Evolutionary conservation across 257 asterid genomes (phyloP), one percentile per base, ranked within the genome.

Genomic region (Penstemon davidsonii): DNA sequence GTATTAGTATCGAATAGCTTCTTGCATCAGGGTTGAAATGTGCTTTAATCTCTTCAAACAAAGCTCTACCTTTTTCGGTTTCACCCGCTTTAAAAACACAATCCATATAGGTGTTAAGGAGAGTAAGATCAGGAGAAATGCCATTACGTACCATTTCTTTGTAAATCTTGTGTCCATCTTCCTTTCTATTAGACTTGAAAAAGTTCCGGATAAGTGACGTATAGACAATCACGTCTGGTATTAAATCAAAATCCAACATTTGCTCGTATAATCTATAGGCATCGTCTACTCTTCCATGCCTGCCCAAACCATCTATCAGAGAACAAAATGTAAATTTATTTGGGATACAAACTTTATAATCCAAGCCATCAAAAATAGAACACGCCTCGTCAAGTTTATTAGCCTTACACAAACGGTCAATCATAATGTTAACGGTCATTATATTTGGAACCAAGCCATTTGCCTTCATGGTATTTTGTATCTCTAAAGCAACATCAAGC

Each of bases 381-480:
- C 87, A 80, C 11, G 99, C 99, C 43, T 84, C 92, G 10, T 90
- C 95, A 25, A 88, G 88, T 68, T 88, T 91, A 70, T 86, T 82
- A 55, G 94, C 94, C 82, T 94, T 94, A 78, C 99, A 90, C 58
- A 94, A 68, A 38, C 97, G 90, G 71, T 94, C 99, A 38, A 94
- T 75, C 97, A 91, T 90, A 59, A 94, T 90, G 75, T 94, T 94
- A 61, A 88, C 78, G 37, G 96, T 94, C 83, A 77, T 66, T 55
- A 87, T 78, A 61, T 81, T 87, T 0, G 96, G 97, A 80, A 83
- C 81, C 76, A 87, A 78, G 41, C 97, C 96, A 37, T 75, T 78
- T 8, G 72, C 69, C 76, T 80, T 83, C 97, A 93, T 93, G 64
- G 85, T 79, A 44, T 84, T 75, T 66, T 85, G 92, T 69, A 93